Base-by-base conservation (phyloP, 345 rosid genomes). In the Aurinia saxatilis region DNA sequence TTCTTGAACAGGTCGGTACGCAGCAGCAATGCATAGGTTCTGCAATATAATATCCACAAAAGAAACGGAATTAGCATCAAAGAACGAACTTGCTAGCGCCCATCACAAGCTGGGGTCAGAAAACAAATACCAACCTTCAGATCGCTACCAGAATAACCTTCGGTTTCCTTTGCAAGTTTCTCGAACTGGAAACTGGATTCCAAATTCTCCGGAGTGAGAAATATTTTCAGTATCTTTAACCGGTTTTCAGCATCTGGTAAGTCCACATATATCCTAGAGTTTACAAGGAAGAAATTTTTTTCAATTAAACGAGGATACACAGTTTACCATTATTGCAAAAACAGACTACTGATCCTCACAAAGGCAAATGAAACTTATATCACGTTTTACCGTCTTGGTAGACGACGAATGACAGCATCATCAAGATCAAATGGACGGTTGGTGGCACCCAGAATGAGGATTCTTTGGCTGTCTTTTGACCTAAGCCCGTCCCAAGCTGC, bases 401-500 rank as follows among this genome's bases (percentile, higher is more conserved):
- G 75, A 30, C 99, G 95, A 58, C 97, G 88, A 63, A 93, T 90
- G 39, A 93, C 97, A 71, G 96, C 97, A 72, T 93, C 97, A 67
- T 93, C 97, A 67, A 90, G 99, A 80, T 93, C 99, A 79, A 93
- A 93, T 6, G 99, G 97, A 18, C 97, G 79, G 84, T 93, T 93
- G 42, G 99, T 93, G 49, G 97, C 99, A 61, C 96, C 99, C 15
- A 93, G 96, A 65, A 93, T 84, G 52, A 93, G 95, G 61, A 93
- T 87, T 63, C 91, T 83, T 76, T 92, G 95, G 74, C 91, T 92
- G 48, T 87, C 97, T 76, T 89, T 90, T 37, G 97, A 82, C 75
- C 96, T 84, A 70, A 92, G 78, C 59, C 97, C 97, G 68, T 93
- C 99, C 99, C 99, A 93, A 50, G 99, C 97, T 40, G 99, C 91